Conservation (phyloP, 2,329 filamentous ascomycete species). For the Aaosphaeria arxii region DNA sequence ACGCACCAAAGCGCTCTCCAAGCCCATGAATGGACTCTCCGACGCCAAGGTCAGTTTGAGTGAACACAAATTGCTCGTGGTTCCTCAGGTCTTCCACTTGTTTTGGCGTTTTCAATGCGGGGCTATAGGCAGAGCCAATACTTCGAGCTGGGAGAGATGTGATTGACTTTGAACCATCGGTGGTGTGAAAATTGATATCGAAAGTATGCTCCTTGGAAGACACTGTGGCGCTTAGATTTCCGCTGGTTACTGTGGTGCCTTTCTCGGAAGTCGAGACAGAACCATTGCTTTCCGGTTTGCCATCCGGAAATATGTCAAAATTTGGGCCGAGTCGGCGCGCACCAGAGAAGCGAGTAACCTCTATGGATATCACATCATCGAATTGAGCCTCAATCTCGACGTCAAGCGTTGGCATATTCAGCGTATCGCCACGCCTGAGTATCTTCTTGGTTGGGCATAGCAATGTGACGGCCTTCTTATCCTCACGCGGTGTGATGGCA, state of each 20-base stretch:
- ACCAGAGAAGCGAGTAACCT: constrained; percentile 58
- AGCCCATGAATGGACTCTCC: constrained; percentile 70
- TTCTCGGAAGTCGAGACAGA: constrained; percentile 42
- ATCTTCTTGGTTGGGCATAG: constrained; percentile 59
- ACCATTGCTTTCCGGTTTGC: constrained; percentile 40
- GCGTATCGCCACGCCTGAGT: constrained; percentile 51
- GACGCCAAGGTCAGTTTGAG: constrained; percentile 46
- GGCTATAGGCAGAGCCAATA: constrained; percentile 57
- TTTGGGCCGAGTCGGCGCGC: constrained; percentile 52
- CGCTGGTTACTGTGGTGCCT: constrained; percentile 52
- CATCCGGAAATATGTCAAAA: constrained; percentile 57
- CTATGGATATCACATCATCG: constrained; percentile 59
- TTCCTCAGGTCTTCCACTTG: constrained; percentile 51
- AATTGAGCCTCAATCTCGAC: constrained; percentile 57
- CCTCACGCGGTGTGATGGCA: constrained; percentile 45
- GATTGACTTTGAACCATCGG: constrained; percentile 48
- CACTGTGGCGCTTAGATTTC: constrained; percentile 53
- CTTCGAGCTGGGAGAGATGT: constrained; percentile 56
- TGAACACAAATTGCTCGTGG: constrained; percentile 44
- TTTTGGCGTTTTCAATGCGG: constrained; percentile 52
- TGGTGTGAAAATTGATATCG: constrained; percentile 55
- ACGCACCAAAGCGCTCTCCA: constrained; percentile 73
- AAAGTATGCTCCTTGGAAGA: constrained; percentile 50
- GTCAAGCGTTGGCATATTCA: constrained; percentile 56
- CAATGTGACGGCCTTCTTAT: constrained; percentile 50